Conservation (phyloP, 1,284 basidiomycete species). For the Pulveroboletus sp. region DNA sequence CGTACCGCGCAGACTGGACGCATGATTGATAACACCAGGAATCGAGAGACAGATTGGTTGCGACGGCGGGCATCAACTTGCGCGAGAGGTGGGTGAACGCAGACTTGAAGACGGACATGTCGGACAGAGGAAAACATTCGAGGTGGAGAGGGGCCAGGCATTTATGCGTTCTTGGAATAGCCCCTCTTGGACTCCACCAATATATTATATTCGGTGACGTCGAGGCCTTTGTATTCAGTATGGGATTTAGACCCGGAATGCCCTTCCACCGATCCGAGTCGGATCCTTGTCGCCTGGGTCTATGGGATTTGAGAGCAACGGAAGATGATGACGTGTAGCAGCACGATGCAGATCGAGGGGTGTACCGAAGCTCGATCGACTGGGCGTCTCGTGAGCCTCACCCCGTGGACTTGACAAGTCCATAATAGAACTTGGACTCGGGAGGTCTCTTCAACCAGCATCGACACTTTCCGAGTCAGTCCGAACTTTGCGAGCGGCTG, state of each 20-base stretch:
- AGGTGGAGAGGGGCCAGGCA: not conserved
- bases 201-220: not conserved
- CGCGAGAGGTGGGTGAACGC: not conserved
- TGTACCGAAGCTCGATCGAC: not conserved
- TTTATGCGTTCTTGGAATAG: slow-evolving; percentile 3
- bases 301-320: not conserved
- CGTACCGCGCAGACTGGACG: not conserved
- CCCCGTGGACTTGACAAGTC: not conserved
- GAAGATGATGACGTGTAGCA: not conserved
- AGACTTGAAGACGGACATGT: slow-evolving; percentile 12
- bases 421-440: not conserved
- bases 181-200: slow-evolving; percentile 4
- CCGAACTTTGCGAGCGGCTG: not conserved
- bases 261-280: not conserved
- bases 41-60: slow-evolving; percentile 2
- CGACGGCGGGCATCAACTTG: slow-evolving; percentile 2
- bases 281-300: too few species aligned
- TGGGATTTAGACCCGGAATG: not conserved
- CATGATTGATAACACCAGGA: not conserved
- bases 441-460: not conserved
- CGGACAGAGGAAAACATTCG: not conserved
- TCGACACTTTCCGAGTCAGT: not conserved
- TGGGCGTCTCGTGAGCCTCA: not conserved
- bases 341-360: not conserved
- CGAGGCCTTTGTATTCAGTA: too few species aligned